phyloP scores from a whole-genome alignment of 2,329 filamentous ascomycete genomes.

The Aspergillus sergii region DNA sequence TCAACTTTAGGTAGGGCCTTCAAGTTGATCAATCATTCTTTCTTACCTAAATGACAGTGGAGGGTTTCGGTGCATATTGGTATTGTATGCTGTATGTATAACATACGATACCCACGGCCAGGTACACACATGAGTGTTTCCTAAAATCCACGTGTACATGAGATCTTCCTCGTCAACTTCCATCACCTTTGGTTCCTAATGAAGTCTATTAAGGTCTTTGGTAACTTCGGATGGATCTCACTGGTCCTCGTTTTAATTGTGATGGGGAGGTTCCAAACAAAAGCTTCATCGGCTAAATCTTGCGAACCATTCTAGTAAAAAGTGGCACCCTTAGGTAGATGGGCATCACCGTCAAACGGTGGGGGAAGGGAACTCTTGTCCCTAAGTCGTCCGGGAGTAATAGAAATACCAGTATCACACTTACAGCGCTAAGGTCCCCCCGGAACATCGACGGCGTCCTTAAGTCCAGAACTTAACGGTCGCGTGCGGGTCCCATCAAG shows the following conservation, averaged over 20 bases:
- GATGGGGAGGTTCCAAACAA: slow-evolving; percentile 4
- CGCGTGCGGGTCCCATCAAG: slow-evolving; percentile 9
- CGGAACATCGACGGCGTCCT: slow-evolving; percentile 7
- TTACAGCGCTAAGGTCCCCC: neutral
- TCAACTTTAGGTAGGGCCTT: neutral
- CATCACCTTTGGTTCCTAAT: neutral
- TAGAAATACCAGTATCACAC: neutral
- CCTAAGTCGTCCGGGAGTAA: neutral
- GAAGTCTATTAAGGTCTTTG: neutral
- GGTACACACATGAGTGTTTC: neutral
- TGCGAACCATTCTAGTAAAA: neutral
- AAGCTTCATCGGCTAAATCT: slow-evolving; percentile 5
- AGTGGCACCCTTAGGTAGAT: neutral
- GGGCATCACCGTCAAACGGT: neutral
- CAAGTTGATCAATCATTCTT: neutral
- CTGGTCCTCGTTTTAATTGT: neutral
- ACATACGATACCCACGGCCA: neutral
- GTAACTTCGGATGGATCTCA: slow-evolving; percentile 3
- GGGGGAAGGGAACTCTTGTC: neutral
- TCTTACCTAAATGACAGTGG: neutral
- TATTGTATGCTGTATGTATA: neutral
- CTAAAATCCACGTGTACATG: neutral
- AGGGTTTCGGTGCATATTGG: neutral
- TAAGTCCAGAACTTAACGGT: slow-evolving; percentile 15
- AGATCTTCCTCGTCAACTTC: neutral